Base-by-base conservation (phyloP, 2,329 filamentous ascomycete species). In the Grosmannia serpens region DNA sequence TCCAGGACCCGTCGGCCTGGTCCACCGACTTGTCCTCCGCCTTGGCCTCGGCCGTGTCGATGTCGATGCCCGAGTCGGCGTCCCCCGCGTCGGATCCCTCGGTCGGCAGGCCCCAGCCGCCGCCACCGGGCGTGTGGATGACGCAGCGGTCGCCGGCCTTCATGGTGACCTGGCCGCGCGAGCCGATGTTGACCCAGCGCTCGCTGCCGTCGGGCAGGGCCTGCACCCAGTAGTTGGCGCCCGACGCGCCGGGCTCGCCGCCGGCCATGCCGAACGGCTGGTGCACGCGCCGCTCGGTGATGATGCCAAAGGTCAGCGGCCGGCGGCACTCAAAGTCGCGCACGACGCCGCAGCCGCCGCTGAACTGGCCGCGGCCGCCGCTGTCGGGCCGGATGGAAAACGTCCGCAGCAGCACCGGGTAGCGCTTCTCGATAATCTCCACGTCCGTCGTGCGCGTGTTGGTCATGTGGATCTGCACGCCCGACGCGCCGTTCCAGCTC, bases 181-280 rank as follows among this genome's bases (percentile, higher is more conserved):
- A 86, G 0, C 88, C 88, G 41, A 91, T 68, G 65, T 88, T 91
- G 65, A 91, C 85, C 58, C 77, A 76, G 38, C 35, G 35, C 8
- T 60, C 52, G 13, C 9, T 24, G 11, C 52, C 56, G 35, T 56
- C 53, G 13, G 35, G 3, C 13, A 55, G 35, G 26, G 27, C 85
- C 10, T 88, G 77, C 27, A 94, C 84, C 92, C 92, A 96, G 51
- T 94, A 75, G 65, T 96, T 97, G 61, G 91, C 73, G 0, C 92
- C 92, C 50, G 87, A 86, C 64, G 82, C 73, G 0, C 84, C 92
- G 61, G 91, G 86, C 58, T 85, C 86, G 3, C 92, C 92, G 0
- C 92, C 92, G 22, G 84, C 84, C 61, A 96, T 78, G 0, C 91
- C 91, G 64, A 91, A 96, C 1, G 90, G 89, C 56, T 82, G 78